Evolutionary conservation across 2,329 filamentous ascomycete species (phyloP), one percentile per base, ranked within the genome.

Genomic region (Capronia epimyces): DNA sequence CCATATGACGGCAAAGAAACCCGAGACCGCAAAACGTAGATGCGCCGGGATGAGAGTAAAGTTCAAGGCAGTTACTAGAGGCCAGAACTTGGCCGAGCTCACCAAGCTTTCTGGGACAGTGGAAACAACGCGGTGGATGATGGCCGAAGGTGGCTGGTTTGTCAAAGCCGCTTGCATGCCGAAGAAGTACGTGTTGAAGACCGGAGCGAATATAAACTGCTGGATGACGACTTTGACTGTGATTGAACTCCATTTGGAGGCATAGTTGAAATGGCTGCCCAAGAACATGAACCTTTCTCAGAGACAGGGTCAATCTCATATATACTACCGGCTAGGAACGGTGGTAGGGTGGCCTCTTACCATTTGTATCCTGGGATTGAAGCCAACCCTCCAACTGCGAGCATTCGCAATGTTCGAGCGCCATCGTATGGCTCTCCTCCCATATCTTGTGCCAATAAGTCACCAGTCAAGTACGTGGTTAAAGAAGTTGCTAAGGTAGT

Each of bases 81-180:
- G 91, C 90, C 90, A 96, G 20, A 96, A 69, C 71, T 94, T 95
- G 66, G 83, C 82, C 53, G 84, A 87, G 67, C 93, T 95, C 64
- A 81, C 67, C 64, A 87, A 81, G 63, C 84, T 89, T 20, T 78
- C 75, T 0, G 89, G 89, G 0, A 95, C 84, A 0, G 89, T 89
- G 51, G 82, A 75, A 59, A 78, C 78, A 52, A 96, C 76, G 45
- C 87, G 82, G 61, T 87, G 81, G 66, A 80, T 78, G 1, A 84
- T 79, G 49, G 87, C 84, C 5, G 71, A 65, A 1, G 82, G 64
- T 0, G 75, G 77, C 21, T 85, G 83, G 31, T 89, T 89, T 0
- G 82, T 78, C 1, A 94, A 74, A 2, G 89, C 71, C 1, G 86
- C 84, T 65, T 94, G 88, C 68, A 86, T 77, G 53, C 83, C 82